phyloP scores from a whole-genome alignment of 495 filamentous ascomycete species.

The Neurospora sp. region DNA sequence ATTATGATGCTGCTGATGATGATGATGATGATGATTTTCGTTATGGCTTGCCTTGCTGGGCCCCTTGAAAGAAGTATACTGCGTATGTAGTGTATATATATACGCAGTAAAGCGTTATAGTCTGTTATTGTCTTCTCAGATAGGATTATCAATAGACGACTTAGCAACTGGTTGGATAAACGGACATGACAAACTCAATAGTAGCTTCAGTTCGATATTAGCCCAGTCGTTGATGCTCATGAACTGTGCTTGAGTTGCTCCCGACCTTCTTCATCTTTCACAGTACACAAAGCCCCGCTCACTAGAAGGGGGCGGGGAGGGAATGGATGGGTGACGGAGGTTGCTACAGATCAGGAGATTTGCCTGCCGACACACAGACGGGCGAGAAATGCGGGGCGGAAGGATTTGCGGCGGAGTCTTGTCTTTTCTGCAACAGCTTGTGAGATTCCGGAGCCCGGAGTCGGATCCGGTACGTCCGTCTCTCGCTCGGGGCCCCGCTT shows the following conservation, averaged over 20 bases:
- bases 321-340: not conserved
- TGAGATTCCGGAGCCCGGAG: not conserved
- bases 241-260: not conserved
- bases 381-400: not conserved
- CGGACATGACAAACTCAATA: not conserved
- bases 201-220: not conserved
- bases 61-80: not conserved
- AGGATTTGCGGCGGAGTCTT: not conserved
- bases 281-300: not conserved
- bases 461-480: not conserved
- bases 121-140: not conserved
- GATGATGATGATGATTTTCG: not conserved
- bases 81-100: not conserved
- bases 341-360: not conserved
- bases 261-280: not conserved
- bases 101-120: not conserved
- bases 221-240: not conserved
- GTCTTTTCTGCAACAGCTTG: not conserved
- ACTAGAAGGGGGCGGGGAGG: not conserved
- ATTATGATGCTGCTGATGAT: not conserved
- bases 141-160: not conserved
- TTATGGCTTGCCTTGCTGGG: not conserved
- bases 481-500: not conserved
- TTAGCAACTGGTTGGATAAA: not conserved
- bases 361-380: not conserved